Evolutionary conservation across 2,329 filamentous ascomycete genomes (phyloP).

Genomic region (Colletotrichum echinochloae): DNA sequence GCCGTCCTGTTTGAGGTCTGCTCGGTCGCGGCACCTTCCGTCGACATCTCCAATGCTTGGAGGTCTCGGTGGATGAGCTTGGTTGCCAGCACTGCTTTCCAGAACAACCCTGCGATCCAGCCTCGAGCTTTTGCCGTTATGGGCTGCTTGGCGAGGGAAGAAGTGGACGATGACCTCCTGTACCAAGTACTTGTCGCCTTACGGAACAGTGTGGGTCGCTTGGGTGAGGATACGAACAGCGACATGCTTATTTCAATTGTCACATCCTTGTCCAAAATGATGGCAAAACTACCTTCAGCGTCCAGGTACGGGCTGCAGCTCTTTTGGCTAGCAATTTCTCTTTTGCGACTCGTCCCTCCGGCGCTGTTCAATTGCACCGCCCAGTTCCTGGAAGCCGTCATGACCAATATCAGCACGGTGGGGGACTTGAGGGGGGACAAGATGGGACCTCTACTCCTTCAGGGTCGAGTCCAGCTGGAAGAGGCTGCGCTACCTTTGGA

Average conservation of each 20-base stretch:
- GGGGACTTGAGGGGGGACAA: conserved; percentile 69
- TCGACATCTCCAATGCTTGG: conserved; percentile 76
- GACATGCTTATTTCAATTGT: conserved; percentile 78
- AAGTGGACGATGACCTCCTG: conserved; percentile 77
- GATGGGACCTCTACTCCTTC: conserved; percentile 70
- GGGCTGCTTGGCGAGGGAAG: conserved; percentile 77
- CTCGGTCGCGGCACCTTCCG: conserved; percentile 70
- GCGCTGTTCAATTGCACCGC: conserved; percentile 75
- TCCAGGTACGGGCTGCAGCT: conserved; percentile 77
- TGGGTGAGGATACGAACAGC: conserved; percentile 72
- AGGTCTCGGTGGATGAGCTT: conserved; percentile 80
- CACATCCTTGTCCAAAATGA: conserved; percentile 77
- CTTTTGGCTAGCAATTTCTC: conserved; percentile 77
- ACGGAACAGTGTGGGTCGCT: conserved; percentile 73
- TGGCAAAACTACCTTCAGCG: conserved; percentile 73
- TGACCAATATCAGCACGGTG: conserved; percentile 72
- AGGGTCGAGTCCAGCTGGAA: conserved; percentile 70
- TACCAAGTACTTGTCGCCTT: conserved; percentile 78
- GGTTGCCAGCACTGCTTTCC: conserved; percentile 78
- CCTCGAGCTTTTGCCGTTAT: conserved; percentile 77
- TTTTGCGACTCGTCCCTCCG: conserved; percentile 72
- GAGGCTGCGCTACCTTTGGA: conserved; percentile 72
- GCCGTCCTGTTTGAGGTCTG: conserved; percentile 73
- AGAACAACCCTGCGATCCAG: conserved; percentile 79
- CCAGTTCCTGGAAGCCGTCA: conserved; percentile 72